phyloP scores from a whole-genome alignment of 805 yeast genomes.

The Metschnikowia proteae region DNA sequence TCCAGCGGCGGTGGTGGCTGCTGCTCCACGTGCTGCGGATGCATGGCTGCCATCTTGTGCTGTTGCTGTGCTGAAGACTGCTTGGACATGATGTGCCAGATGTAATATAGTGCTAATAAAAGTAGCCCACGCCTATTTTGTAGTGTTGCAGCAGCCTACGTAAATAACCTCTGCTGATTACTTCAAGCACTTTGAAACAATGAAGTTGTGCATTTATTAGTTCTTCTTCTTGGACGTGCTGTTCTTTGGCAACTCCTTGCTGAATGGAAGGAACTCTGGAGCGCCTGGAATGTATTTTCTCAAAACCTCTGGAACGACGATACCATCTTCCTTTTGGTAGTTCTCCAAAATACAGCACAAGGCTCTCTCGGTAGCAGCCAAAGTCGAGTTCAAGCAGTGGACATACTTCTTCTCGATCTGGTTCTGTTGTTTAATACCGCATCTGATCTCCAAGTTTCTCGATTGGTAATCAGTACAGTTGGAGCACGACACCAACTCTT shows the following conservation, averaged over 20 bases:
- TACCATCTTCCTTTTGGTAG: conserved; percentile 96
- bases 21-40: conserved; percentile 20
- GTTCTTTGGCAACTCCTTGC: conserved; percentile 90
- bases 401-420: conserved; percentile 97
- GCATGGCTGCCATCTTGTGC: conserved; percentile 20
- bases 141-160: neutral
- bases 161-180: neutral
- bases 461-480: conserved; percentile 99
- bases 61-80: conserved; percentile 23
- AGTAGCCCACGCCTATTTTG: neutral
- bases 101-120: neutral
- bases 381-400: conserved; percentile 95
- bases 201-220: conserved; percentile 6
- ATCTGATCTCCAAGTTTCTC: conserved; percentile 96
- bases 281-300: conserved; percentile 97
- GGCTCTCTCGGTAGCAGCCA: conserved; percentile 98
- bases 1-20: conserved; percentile 23
- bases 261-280: conserved; percentile 92
- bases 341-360: conserved; percentile 95
- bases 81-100: conserved; percentile 13
- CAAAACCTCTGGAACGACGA: conserved; percentile 89
- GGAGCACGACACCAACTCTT: conserved; percentile 96
- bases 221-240: conserved; percentile 73
- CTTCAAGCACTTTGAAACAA: neutral
- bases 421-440: conserved; percentile 94